These are phyloP conservation scores for Periconia macrospinosa DNA, from an alignment of 2,329 filamentous ascomycete species.

Conservation along the genomic window DNA sequence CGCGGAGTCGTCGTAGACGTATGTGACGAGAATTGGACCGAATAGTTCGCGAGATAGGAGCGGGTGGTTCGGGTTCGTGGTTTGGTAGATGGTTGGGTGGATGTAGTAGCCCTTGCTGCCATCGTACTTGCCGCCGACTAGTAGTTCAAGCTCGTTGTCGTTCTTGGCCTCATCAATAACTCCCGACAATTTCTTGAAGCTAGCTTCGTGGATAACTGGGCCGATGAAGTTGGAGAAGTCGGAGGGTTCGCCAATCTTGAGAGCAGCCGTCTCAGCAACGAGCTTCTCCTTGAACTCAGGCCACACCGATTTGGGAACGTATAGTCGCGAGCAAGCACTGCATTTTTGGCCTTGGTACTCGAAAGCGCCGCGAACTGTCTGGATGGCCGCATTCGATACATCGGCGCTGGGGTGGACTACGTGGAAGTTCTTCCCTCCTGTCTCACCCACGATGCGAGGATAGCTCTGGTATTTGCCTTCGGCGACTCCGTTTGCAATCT, in stretches of 20 bases:
- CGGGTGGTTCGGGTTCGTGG: constrained; percentile 71
- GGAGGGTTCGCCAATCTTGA: constrained; percentile 71
- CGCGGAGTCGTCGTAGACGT: constrained; percentile 74
- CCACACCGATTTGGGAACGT: constrained; percentile 76
- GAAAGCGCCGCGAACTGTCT: constrained; percentile 84
- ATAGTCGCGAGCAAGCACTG: constrained; percentile 78
- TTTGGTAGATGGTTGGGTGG: constrained; percentile 79
- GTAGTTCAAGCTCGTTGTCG: constrained; percentile 70
- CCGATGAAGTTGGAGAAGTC: constrained; percentile 80
- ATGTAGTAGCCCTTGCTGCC: constrained; percentile 79
- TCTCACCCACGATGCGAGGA: constrained; percentile 87
- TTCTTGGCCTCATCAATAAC: constrained; percentile 80
- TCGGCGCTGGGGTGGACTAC: constrained; percentile 77
- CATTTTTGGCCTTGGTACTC: constrained; percentile 94
- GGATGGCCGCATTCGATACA: constrained; percentile 74
- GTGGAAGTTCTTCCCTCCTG: constrained; percentile 93
- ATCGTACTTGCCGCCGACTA: constrained; percentile 78
- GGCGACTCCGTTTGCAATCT: constrained; percentile 79
- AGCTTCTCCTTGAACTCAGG: constrained; percentile 70
- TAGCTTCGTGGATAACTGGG: constrained; percentile 79
- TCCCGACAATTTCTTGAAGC: constrained; percentile 77
- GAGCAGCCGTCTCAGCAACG: constrained; percentile 66
- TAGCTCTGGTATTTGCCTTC: constrained; percentile 83
- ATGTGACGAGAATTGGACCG: constrained; percentile 72
- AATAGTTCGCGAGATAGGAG: constrained; percentile 81